Conservation (phyloP, 495 filamentous ascomycete genomes). For the Penicillium pulvis region DNA sequence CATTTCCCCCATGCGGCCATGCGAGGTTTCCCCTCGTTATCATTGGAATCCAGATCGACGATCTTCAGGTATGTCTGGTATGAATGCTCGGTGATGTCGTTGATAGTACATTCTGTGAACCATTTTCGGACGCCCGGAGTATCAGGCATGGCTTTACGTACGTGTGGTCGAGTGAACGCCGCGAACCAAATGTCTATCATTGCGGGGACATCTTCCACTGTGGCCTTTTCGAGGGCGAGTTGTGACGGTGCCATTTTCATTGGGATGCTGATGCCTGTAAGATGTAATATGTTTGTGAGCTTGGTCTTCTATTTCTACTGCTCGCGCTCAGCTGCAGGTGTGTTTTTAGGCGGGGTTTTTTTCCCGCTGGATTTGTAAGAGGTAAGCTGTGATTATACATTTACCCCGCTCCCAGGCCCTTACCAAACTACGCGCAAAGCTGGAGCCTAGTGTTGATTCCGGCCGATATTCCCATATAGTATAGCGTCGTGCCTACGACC, state of each 20-base stretch:
- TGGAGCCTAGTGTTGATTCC: no score
- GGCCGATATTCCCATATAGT: no score
- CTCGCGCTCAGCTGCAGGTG: no score
- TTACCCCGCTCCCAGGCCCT: no score
- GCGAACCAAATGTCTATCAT: constrained; percentile 29
- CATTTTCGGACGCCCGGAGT: constrained; percentile 28
- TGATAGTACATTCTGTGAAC: constrained; percentile 17
- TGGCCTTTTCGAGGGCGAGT: constrained; percentile 21
- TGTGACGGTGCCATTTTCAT: background rate
- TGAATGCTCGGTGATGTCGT: constrained; percentile 22
- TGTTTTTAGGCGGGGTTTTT: no score
- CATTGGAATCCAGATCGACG: constrained; percentile 17
- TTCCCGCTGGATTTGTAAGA: no score
- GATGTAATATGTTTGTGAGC: no score
- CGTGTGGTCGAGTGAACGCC: constrained; percentile 26
- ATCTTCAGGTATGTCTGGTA: constrained; percentile 31
- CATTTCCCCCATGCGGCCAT: constrained; percentile 33
- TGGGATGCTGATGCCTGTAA: no score
- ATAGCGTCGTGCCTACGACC: no score
- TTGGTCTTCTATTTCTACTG: no score
- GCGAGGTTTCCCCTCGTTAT: constrained; percentile 17
- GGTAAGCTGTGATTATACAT: no score
- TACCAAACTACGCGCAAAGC: no score
- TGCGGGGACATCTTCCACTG: constrained; percentile 27
- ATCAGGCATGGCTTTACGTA: constrained; percentile 23